These are phyloP conservation scores for Phaeotremella fagi DNA, from an alignment of 768 basidiomycete species.

Conservation along the genomic window DNA sequence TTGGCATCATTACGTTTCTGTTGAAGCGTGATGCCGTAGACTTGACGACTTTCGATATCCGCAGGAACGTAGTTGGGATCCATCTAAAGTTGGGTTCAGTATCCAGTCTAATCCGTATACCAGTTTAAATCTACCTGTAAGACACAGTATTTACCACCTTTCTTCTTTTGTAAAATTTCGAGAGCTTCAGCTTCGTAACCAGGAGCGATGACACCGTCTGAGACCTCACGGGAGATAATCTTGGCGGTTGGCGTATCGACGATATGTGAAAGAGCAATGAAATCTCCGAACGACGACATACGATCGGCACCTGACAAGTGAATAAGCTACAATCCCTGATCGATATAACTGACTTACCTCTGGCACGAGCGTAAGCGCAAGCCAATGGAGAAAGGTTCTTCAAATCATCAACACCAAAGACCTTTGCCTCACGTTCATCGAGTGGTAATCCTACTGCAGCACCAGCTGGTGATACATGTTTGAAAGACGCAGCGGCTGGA, in stretches of 20 bases:
- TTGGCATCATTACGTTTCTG: constrained; percentile 86
- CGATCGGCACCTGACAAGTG: constrained; percentile 80
- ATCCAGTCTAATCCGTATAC: too few relatives aligned
- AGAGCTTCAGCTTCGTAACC: constrained; percentile 83
- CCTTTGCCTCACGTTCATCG: constrained; percentile 77
- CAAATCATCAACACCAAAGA: constrained; percentile 93
- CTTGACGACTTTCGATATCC: constrained; percentile 84
- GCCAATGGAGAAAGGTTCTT: constrained; percentile 83
- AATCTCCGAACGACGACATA: constrained; percentile 99
- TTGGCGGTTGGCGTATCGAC: constrained; percentile 92
- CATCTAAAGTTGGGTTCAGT: too few relatives aligned
- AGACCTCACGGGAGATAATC: constrained; percentile 98
- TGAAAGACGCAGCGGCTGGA: constrained; percentile 97
- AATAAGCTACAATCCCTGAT: not conserved
- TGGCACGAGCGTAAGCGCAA: constrained; percentile 88
- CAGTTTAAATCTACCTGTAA: too few relatives aligned
- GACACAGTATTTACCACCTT: constrained; percentile 97
- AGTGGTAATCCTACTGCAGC: constrained; percentile 82
- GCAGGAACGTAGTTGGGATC: constrained; percentile 76
- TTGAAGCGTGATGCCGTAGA: constrained; percentile 84
- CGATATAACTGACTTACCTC: constrained; percentile 68
- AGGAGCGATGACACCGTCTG: constrained; percentile 95
- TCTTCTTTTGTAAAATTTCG: constrained; percentile 89
- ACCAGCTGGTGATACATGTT: constrained; percentile 97
- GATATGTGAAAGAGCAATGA: constrained; percentile 86